Conservation (phyloP, 2,329 filamentous ascomycete species). For the Sporothrix sp. region DNA sequence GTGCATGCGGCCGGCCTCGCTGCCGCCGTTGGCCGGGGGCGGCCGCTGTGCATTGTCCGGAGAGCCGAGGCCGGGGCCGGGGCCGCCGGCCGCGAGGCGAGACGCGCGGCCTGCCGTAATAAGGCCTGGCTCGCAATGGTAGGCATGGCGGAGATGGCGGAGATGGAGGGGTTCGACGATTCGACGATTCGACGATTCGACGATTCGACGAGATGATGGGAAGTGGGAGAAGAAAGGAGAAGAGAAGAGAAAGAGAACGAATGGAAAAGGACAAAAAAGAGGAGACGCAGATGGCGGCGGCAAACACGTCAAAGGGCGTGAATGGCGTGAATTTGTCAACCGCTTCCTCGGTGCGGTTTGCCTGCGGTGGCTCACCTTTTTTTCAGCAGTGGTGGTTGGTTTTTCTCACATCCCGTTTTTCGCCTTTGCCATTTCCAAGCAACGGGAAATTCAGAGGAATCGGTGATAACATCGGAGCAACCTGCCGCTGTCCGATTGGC, state of each 20-base stretch:
- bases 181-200: no score
- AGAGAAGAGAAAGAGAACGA: not conserved
- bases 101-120: conserved; percentile 59
- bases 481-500: conserved; percentile 13
- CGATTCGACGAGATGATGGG: not conserved
- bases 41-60: conserved; percentile 24
- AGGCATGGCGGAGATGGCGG: conserved; percentile 10
- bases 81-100: conserved; percentile 32
- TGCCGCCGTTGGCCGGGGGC: conserved; percentile 25
- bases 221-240: not conserved
- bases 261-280: not conserved
- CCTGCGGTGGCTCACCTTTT: not conserved
- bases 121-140: conserved; percentile 8
- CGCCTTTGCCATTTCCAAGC: not conserved
- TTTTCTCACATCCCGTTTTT: not conserved
- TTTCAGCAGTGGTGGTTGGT: not conserved
- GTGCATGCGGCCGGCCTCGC: not conserved
- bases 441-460: conserved; percentile 5
- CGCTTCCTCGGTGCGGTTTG: not conserved
- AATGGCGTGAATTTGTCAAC: conserved; percentile 10
- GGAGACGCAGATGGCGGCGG: not conserved
- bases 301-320: not conserved
- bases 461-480: conserved; percentile 17
- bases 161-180: not conserved
- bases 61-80: conserved; percentile 26